Base-by-base conservation (phyloP, 2,329 filamentous ascomycete genomes). In the Corinectria fuckeliana region DNA sequence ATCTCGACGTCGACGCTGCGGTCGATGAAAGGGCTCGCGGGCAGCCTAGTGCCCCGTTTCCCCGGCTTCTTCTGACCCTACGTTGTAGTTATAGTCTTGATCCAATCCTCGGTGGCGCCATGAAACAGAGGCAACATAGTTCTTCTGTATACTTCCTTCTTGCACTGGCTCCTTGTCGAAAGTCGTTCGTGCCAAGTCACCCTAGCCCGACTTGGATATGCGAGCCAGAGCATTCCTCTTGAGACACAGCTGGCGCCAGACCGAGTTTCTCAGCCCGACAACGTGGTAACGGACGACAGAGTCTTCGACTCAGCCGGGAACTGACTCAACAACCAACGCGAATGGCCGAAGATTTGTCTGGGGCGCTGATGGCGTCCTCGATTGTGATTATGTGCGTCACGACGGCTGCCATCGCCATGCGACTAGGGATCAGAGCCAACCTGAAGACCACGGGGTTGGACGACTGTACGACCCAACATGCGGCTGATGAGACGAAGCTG, bases 291-390 rank as follows among this genome's bases (percentile, higher is more conserved):
- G 23, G 45, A 30, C 34, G 21, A 10, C 5, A 16, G 32, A 28
- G 25, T 32, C 25, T 41, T 26, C 25, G 44, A 30, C 49, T n/a
- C 42, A 45, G 3, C 49, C 28, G 23, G 25, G 34, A 41, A 41
- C 9, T 11, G 25, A 5, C 48, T 18, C 10, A 14, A 9, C 10
- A 14, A 7, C n/a, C 34, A 50, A 38, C 36, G 34, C 32, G 45
- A 23, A 65, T 65, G 61, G 54, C 58, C 39, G 25, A 30, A 28
- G 63, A 65, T 50, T 28, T 62, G 30, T 57, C 61, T 21, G 61
- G 58, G 51, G 28, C 58, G 39, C 50, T 64, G 20, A 20, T 58
- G 21, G 55, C 61, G 42, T 49, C 63, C 20, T 62, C 58, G 3
- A 26, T 64, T 28, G 26, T 48, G 7, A 45, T 54, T 11, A 65